These are phyloP conservation scores for Aspergillus indologenus DNA, from an alignment of 495 filamentous ascomycete species.

Conservation along the genomic window DNA sequence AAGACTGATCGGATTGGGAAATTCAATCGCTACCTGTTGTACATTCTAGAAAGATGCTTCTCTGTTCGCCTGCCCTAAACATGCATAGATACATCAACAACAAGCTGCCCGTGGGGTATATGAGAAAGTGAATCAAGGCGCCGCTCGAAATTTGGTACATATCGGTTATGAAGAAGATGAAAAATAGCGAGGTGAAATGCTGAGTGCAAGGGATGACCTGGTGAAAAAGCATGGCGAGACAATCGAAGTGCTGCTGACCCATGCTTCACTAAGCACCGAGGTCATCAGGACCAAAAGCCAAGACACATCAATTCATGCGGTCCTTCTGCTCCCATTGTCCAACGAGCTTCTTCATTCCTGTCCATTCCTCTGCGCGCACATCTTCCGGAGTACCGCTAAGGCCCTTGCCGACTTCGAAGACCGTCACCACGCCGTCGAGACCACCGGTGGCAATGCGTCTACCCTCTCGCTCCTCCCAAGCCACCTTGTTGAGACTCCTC, in stretches of 20 bases:
- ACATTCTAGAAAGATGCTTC: constrained; percentile 6
- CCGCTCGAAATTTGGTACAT: constrained; percentile 15
- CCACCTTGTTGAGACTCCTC: constrained; percentile 84
- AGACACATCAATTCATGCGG: constrained; percentile 23
- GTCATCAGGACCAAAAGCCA: constrained; percentile 10
- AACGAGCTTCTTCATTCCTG: constrained; percentile 80
- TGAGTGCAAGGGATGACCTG: not conserved
- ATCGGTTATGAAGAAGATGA: constrained; percentile 1
- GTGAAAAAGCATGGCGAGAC: not conserved
- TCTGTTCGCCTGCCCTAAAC: constrained; percentile 13
- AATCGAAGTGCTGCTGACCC: not conserved
- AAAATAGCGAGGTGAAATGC: not conserved
- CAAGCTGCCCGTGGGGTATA: constrained; percentile 22
- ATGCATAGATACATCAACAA: constrained; percentile 19
- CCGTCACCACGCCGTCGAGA: constrained; percentile 80
- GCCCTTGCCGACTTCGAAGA: constrained; percentile 90
- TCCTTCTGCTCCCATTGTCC: constrained; percentile 58
- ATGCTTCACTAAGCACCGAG: not conserved
- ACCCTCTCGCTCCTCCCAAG: constrained; percentile 89
- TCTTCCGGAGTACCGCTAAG: constrained; percentile 71
- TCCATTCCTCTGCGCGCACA: constrained; percentile 84
- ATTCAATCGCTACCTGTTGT: not conserved
- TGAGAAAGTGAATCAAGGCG: constrained; percentile 17
- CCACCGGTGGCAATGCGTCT: constrained; percentile 83
- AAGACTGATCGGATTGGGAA: not conserved